Evolutionary conservation across 2,329 filamentous ascomycete genomes (phyloP), one percentile per base, ranked within the genome.

Genomic region (Sclerotinia borealis): DNA sequence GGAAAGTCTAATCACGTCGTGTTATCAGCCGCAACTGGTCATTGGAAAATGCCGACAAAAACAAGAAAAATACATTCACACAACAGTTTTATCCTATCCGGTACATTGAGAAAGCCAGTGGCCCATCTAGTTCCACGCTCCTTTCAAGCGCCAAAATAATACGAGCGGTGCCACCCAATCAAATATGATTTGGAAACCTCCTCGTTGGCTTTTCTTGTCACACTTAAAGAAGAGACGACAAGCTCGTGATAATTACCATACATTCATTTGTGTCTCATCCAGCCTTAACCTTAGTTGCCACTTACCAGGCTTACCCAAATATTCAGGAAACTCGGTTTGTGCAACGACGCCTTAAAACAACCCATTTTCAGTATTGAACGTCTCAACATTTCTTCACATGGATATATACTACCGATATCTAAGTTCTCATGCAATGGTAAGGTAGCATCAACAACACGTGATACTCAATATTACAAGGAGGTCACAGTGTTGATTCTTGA

Each of bases 331-430:
- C 48, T n/a, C 25, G 19, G 34, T 37, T 25, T 6, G 36, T 60
- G 43, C 41, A 41, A 36, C 25, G 13, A 45, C 27, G 10, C 22
- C 19, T 29, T 1, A 11, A 29, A 37, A 39, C 10, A 41, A n/a
- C 15, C n/a, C 19, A 17, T 31, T 45, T 10, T 10, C n/a, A 56
- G n/a, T 25, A 34, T 34, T 34, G 27, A 56, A 3, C 27, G 25
- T 45, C 54, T 56, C 29, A 45, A 56, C 54, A 34, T 45, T 56
- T 45, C 54, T 56, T 56, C 54, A 17, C 11, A n/a, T 34, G 13
- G 27, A 34, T 43, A n/a, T 17, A 34, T 17, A 22, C 41, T 49
- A 27, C 55, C 41, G n/a, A 37, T 10, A 27, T 27, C 27, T 27
- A 27, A 29, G 31, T 11, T 15, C 27, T 31, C 34, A 31, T 3